phyloP scores from a whole-genome alignment of 2,329 filamentous ascomycete genomes.

The Penicillium sp. region DNA sequence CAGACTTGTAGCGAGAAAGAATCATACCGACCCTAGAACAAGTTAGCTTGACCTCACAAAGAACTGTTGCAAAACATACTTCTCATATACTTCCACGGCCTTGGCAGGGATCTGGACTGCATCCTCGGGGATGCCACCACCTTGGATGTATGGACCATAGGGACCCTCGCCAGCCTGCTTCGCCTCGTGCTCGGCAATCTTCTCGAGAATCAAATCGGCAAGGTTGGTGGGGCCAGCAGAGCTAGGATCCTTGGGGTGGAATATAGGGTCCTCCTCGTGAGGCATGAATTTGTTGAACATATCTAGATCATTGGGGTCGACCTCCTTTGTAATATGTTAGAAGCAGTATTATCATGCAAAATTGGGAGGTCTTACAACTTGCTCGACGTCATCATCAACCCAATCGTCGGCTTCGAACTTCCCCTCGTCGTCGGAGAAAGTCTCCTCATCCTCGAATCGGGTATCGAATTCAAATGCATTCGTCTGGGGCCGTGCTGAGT shows the following conservation, averaged over 20 bases:
- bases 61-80: constrained; percentile 51
- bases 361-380: constrained; percentile 34
- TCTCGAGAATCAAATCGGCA: constrained; percentile 87
- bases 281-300: constrained; percentile 89
- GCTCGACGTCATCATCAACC: constrained; percentile 67
- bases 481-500: constrained; percentile 43
- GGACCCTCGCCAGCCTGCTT: constrained; percentile 49
- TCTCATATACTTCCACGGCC: constrained; percentile 90
- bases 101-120: constrained; percentile 84
- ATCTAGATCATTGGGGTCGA: constrained; percentile 84
- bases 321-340: constrained; percentile 54
- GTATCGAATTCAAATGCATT: constrained; percentile 80
- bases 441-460: constrained; percentile 60
- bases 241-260: constrained; percentile 56
- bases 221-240: constrained; percentile 68
- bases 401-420: constrained; percentile 64
- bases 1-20: constrained; percentile 88
- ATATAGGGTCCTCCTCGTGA: constrained; percentile 69
- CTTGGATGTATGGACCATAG: constrained; percentile 43
- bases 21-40: constrained; percentile 71
- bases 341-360: not conserved
- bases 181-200: constrained; percentile 89
- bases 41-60: constrained; percentile 16
- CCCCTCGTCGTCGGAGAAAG: constrained; percentile 50
- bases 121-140: constrained; percentile 66